phyloP scores from a whole-genome alignment of 257 asterid genomes.

The Gynochthodes officinalis region DNA sequence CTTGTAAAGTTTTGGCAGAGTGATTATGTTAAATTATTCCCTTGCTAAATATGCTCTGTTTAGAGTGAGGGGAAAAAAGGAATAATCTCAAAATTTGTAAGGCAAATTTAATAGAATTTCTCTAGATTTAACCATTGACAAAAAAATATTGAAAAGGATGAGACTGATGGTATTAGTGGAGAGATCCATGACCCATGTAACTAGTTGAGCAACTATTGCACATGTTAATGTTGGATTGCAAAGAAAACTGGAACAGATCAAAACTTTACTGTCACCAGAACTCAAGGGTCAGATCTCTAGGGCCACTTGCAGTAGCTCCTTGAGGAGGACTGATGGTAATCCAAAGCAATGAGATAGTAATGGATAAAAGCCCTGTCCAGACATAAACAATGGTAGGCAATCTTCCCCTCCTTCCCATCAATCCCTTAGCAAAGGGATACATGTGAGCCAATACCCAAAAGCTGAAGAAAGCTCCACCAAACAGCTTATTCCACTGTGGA shows the following conservation, averaged over 20 bases:
- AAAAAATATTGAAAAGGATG: neutral
- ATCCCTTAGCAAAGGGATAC: conserved; percentile 83
- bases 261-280: conserved; percentile 7
- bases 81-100: neutral
- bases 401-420: conserved; percentile 91
- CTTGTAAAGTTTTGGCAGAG: no score
- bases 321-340: conserved; percentile 54
- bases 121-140: neutral
- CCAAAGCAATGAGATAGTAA: conserved; percentile 81
- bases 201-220: neutral
- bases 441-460: conserved; percentile 86
- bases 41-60: neutral
- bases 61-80: neutral
- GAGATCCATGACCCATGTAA: neutral
- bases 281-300: conserved; percentile 19
- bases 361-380: conserved; percentile 80
- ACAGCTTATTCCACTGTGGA: conserved; percentile 85
- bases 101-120: neutral
- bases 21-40: neutral
- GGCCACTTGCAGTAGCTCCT: conserved; percentile 9
- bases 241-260: conserved; percentile 7
- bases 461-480: conserved; percentile 89
- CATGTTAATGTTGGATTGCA: neutral
- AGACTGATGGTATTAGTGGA: neutral
- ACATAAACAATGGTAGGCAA: conserved; percentile 79